Evolutionary conservation across 2,329 filamentous ascomycete genomes (phyloP).

Genomic region (Colletotrichum orbiculare): DNA sequence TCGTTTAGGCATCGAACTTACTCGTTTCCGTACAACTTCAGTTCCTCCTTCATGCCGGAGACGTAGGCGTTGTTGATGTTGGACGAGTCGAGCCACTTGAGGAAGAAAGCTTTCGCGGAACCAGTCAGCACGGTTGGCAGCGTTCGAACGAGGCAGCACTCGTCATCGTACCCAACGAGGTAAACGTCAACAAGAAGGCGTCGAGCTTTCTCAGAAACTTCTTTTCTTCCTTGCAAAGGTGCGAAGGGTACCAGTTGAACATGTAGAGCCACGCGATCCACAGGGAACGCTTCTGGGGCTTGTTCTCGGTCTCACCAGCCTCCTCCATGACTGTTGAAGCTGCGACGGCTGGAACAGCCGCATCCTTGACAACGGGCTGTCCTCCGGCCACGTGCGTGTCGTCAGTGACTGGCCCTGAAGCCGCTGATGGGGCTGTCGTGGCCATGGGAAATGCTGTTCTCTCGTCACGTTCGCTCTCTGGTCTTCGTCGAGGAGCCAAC

Average conservation of each 20-base stretch:
- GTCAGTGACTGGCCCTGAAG: neutral
- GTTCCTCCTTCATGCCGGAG: constrained; percentile 51
- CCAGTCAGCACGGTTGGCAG: neutral
- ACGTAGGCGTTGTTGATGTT: constrained; percentile 52
- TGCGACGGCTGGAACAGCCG: constrained; percentile 38
- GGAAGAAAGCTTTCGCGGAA: constrained; percentile 23
- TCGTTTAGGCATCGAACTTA: constrained; percentile 14
- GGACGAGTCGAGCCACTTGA: constrained; percentile 47
- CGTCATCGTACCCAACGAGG: neutral
- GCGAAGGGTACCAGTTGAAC: constrained; percentile 43
- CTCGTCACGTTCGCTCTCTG: too few species aligned
- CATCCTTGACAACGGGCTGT: constrained; percentile 22
- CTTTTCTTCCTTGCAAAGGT: constrained; percentile 38
- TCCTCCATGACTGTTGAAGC: constrained; percentile 64
- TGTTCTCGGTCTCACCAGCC: constrained; percentile 44
- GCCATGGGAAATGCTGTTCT: neutral
- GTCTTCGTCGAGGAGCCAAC: neutral
- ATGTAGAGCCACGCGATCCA: constrained; percentile 40
- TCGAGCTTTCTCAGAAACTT: constrained; percentile 40
- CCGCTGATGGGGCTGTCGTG: neutral
- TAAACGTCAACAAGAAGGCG: constrained; percentile 40
- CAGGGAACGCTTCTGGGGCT: constrained; percentile 30
- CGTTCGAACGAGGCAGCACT: constrained; percentile 7
- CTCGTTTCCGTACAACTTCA: constrained; percentile 47
- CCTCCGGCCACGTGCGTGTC: neutral